Evolutionary conservation across 2,329 filamentous ascomycete species (phyloP).

Genomic region (Colletotrichum sp.): DNA sequence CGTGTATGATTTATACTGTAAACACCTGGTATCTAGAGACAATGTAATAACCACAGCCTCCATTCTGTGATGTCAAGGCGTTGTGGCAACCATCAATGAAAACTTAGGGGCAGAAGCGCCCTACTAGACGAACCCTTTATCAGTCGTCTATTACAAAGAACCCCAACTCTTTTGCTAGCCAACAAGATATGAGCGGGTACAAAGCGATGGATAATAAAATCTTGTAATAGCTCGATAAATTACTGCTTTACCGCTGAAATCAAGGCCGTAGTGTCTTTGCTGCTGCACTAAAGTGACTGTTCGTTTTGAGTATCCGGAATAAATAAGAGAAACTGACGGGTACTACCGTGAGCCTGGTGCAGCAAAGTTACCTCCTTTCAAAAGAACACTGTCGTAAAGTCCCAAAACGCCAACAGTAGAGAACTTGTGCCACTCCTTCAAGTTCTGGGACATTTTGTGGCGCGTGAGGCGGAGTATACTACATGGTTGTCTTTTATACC

Average conservation of each 20-base stretch:
- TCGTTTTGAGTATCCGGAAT: background rate
- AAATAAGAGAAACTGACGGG: background rate
- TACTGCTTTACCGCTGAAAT: background rate
- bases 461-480: background rate
- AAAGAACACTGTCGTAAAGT: background rate
- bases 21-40: accelerated
- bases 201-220: accelerated
- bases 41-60: accelerated
- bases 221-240: too few species aligned
- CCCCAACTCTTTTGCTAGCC: background rate
- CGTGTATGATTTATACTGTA: background rate
- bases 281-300: background rate
- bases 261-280: background rate
- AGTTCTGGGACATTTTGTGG: background rate
- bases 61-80: accelerated
- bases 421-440: background rate
- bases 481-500: background rate
- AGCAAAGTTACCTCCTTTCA: accelerated
- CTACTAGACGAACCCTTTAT: background rate
- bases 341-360: background rate
- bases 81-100: accelerated
- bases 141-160: background rate
- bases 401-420: background rate
- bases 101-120: background rate
- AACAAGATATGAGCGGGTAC: background rate